Evolutionary conservation across 768 basidiomycete genomes (phyloP), one percentile per base, ranked within the genome.

Genomic region (Calocybe gangraenosa): DNA sequence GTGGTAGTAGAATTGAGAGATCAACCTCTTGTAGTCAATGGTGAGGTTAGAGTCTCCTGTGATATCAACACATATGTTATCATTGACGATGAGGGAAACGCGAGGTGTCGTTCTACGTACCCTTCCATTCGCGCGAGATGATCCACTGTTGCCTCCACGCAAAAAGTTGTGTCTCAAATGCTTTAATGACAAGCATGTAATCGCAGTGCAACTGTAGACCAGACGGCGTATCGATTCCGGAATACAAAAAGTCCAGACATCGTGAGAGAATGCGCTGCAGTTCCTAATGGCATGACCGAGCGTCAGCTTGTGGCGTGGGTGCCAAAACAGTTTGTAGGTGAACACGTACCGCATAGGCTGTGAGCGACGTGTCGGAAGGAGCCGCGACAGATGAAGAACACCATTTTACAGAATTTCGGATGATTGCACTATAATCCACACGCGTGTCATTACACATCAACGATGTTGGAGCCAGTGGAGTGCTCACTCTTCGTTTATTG

Each of bases 401-500:
- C 92, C 92, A 99, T 30, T 75, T 72, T 19, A 71, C 62, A 13
- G 84, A 82, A 64, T 90, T 85, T 1, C 93, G 84, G 54, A 97
- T 91, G 59, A 97, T 87, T 58, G 76, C 91, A 62, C 89, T 92
- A 56, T 20, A 35, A 47, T 34, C n/a, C 30, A 43, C 13, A 34
- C 37, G 19, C 42, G 31, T 32, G 52, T 49, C 50, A 49, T 33
- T 37, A 21, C 40, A 14, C 25, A 23, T 3, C 28, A 15, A 19
- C 8, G 23, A 9, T 31, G 14, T 1, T 2, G 1, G 14, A 35
- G 18, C 19, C 30, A 30, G 25, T 28, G 25, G 25, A n/a, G 21
- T 21, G 75, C 90, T 55, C 60, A 92, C 90, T 99, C 95, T 66
- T 97, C 95, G 60, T 86, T 83, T 53, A 97, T 84, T 2, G 85